Evolutionary conservation across 352 stramenopile genomes (phyloP).

Genomic region (Thalassiosira pacifica): DNA sequence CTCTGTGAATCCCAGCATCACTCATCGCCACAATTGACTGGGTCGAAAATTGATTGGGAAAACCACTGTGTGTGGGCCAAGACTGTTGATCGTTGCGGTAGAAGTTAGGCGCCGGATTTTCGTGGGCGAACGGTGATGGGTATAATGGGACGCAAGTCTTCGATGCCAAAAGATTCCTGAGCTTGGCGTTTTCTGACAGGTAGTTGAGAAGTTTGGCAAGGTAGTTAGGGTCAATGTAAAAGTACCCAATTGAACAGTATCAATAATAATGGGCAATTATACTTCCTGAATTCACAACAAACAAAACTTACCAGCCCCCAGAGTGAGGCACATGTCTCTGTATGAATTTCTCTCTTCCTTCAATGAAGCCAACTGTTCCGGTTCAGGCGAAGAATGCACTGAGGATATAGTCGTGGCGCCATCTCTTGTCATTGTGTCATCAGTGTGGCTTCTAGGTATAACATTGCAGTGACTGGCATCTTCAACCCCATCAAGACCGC

Average conservation of each 20-base stretch:
- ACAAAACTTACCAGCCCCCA: too few relatives aligned
- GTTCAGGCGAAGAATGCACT: conserved; percentile 66
- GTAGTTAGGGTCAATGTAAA: too few relatives aligned
- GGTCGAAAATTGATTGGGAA: conserved; percentile 34
- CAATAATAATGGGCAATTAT: too few relatives aligned
- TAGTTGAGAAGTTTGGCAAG: too few relatives aligned
- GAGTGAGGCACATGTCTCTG: conserved; percentile 82
- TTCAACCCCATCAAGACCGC: conserved; percentile 43
- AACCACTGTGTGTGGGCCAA: conserved; percentile 39
- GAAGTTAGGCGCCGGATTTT: conserved; percentile 62
- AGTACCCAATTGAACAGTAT: too few relatives aligned
- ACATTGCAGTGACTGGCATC: conserved; percentile 67
- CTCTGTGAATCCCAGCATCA: conserved; percentile 80
- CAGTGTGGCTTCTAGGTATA: conserved; percentile 55
- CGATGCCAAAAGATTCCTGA: conserved; percentile 81
- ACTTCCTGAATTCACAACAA: too few relatives aligned
- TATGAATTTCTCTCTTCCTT: conserved; percentile 82
- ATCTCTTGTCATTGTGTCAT: conserved; percentile 75
- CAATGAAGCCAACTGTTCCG: conserved; percentile 68
- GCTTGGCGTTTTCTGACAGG: conserved; percentile 83
- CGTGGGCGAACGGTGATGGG: conserved; percentile 57
- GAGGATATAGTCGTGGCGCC: conserved; percentile 83
- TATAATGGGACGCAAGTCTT: conserved; percentile 65
- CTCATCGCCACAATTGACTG: conserved; percentile 78
- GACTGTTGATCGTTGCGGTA: conserved; percentile 57